Evolutionary conservation across 2,329 filamentous ascomycete genomes (phyloP).

Genomic region (Sclerotiophoma versabilis): DNA sequence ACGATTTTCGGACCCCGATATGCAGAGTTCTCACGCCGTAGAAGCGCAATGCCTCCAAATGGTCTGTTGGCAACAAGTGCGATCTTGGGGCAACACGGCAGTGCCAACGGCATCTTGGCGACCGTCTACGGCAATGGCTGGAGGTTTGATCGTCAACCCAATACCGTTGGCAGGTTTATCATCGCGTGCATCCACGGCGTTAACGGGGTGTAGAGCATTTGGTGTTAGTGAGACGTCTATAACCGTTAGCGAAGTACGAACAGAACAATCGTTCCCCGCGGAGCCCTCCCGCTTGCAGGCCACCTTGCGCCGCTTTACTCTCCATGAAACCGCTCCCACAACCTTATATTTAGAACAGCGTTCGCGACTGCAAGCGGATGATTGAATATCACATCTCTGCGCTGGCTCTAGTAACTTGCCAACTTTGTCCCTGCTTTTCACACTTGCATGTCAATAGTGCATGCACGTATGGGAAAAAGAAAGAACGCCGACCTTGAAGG

Average conservation of each 20-base stretch:
- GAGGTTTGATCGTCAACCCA: conserved; percentile 7
- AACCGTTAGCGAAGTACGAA: conserved; percentile 7
- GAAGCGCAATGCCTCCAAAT: not conserved
- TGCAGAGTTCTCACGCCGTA: not conserved
- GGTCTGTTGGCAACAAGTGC: not conserved
- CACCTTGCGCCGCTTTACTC: not conserved
- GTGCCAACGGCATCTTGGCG: not conserved
- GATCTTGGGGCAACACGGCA: not conserved
- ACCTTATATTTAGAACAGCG: not conserved
- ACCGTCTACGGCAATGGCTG: not conserved
- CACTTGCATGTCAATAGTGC: not conserved
- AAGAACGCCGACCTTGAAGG: conserved; percentile 2
- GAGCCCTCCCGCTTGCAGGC: conserved; percentile 1
- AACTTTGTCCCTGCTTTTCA: not conserved
- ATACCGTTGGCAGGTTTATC: conserved; percentile 1
- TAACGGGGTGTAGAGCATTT: conserved; percentile 2
- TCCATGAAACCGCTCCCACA: conserved; percentile 2
- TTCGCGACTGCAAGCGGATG: not conserved
- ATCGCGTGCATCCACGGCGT: not conserved
- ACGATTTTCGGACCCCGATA: conserved; percentile 6
- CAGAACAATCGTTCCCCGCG: conserved; percentile 6
- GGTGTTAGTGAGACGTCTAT: conserved; percentile 8
- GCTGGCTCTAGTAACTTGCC: not conserved
- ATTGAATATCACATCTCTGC: not conserved
- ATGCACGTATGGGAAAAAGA: not conserved